Evolutionary conservation across 148 eudicot species (phyloP), one percentile per base, ranked within the genome.

Genomic region (Fallopia convolvulus): DNA sequence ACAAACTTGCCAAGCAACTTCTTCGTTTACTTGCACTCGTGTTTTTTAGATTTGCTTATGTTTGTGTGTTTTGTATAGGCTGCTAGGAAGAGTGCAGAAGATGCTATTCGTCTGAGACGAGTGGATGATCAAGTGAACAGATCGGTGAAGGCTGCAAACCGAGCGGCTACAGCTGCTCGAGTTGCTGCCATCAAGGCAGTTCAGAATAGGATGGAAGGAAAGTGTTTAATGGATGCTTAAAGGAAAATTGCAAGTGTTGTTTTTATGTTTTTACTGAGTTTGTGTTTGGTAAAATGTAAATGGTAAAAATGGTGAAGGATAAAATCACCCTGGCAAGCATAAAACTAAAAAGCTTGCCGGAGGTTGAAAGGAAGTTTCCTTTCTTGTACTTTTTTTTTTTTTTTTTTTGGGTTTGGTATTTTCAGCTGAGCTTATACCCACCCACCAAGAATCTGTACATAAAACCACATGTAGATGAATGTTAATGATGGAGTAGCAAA

Each of bases 131-230:
- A 89, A 83, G 97, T 94, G 46, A 90, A 86, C 87, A 88, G 84
- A 79, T 92, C 97, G 9, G 96, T 92, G 36, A 72, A 71, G 79
- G 96, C 96, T 48, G 93, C 99, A 47, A 94, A 94, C 77, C 78
- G 91, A 77, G 93, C 99, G n/a, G 99, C 97, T 61, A 94, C 90
- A 56, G 97, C 97, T 4, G 99, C 97, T 44, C 86, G 97, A 73
- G 97, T 94, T 41, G 96, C 99, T 21, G 96, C 99, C 75, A 89
- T 94, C 6, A 94, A 90, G 86, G 99, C 99, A 46, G 99, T 94
- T 42, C 99, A 90, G 70, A 90, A 88, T 83, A 78, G 90, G 12
- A 84, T 88, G 79, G 88, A 90, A 50, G 92, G 86, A n/a, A 86
- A 89, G 63, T 84, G 82, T 85, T 32, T 47, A 90, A 87, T 44